Evolutionary conservation across 371 early-diverging fungal species (phyloP), one percentile per base, ranked within the genome.

Genomic region (Syncephalastrum contaminatum): DNA sequence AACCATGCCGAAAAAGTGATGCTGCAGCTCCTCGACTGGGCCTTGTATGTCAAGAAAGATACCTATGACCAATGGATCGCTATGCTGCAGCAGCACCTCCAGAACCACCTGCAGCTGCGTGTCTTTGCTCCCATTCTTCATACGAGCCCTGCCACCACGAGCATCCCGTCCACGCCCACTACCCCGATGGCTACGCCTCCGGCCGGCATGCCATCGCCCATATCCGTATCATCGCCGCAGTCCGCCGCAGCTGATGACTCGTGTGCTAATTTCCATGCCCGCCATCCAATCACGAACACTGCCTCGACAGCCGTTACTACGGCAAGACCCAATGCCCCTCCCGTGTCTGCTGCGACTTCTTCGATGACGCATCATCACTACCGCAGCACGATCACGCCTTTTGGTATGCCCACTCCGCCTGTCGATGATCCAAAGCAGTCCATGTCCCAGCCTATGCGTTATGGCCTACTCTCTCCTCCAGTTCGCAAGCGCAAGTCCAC

Each of bases 1-100:
- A 85, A 85, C 64, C 66, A 75, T 48, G 89, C 89, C 58, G 92
- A 92, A 72, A 69, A 77, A 36, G 79, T 81, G 30, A 84, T 92
- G 60, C 66, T 92, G 42, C 66, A 82, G 39, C 73, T 89, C 54
- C 73, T 92, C 13, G 88, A 91, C 59, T 92, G 90, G 64, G 77
- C 82, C 21, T 75, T 92, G 16, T 86, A 79, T 62, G 87, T 91
- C 16, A 76, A 81, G 45, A 80, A 77, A 42, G 63, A 71, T 41
- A 77, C 80, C 7, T 88, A 79, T 48, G 76, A 74, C 43, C 68
- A 71, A 55, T 83, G 85, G 74, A 69, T 72, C 46, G 53, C 62
- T 8, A 73, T 83, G 61, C 59, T 83, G 7, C 64, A 66, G 43
- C 46, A 36, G 3, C 71, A 70, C 46, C 61, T 70, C 25, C 53